Evolutionary conservation across 2,329 filamentous ascomycete genomes (phyloP), one percentile per base, ranked within the genome.

Genomic region (Dactylellina cionopaga): DNA sequence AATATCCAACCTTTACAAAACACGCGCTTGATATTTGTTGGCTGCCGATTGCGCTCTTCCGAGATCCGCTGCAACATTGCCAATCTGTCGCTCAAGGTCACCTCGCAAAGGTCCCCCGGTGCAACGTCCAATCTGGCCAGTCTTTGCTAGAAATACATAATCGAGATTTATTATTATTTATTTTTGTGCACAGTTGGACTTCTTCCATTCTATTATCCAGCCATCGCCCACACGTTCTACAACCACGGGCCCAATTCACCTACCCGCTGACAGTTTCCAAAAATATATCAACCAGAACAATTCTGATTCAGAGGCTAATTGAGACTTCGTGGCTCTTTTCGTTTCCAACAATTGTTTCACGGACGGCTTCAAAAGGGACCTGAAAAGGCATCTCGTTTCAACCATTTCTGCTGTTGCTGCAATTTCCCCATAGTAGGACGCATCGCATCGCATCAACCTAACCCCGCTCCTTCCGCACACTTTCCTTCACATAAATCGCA

Each of bases 401-500:
- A 33, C 15, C 22, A 22, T 47, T 52, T 24, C 15, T 19, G 17
- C n/a, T 33, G 47, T 15, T 5, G 35, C 10, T n/a, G n/a, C n/a
- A n/a, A n/a, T 6, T 24, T 29, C 47, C n/a, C 33, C 4, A 52
- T 35, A 13, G 7, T 24, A 31, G 22, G 13, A 19, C 29, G 31
- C 47, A 37, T 2, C 33, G 19, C 25, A 33, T 17, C n/a, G 27
- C 9, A 33, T 22, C 11, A 19, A 22, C 24, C n/a, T n/a, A n/a
- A 47, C 29, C 13, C 37, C 29, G 39, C 33, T n/a, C 39, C 22
- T 19, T 15, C 5, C 15, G 25, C 27, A 46, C 6, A 15, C 24
- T 31, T 59, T 15, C 27, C n/a, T n/a, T n/a, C n/a, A 5, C 19
- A 43, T 54, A 33, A 55, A 10, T 7, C 79, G 82, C 74, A 59